Evolutionary conservation across 345 rosid genomes (phyloP).

Genomic region (Syzygium aromaticum): DNA sequence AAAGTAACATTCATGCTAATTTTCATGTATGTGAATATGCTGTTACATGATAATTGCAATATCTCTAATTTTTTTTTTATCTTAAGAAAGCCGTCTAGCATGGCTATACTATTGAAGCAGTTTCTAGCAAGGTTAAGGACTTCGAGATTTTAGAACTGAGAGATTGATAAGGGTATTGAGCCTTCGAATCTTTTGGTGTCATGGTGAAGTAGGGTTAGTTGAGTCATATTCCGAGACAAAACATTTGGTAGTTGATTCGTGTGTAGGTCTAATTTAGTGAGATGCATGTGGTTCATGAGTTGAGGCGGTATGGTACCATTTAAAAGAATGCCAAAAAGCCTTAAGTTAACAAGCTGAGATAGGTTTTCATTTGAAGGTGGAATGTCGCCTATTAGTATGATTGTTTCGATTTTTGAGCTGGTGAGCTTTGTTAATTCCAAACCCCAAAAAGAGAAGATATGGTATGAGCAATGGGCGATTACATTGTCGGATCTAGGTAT

Average conservation of each 20-base stretch:
- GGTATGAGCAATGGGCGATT: background rate
- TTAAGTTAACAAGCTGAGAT: background rate
- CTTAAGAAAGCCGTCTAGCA: background rate
- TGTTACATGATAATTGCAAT: background rate
- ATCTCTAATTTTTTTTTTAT: background rate
- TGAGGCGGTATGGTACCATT: constrained; percentile 1
- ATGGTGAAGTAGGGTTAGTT: background rate
- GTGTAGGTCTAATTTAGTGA: background rate
- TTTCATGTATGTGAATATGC: background rate
- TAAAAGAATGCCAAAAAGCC: background rate
- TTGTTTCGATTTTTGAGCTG: background rate
- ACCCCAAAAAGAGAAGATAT: background rate
- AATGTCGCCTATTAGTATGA: background rate
- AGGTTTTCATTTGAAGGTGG: background rate
- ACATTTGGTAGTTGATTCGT: background rate
- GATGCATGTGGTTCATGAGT: constrained; percentile 3
- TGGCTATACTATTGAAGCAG: background rate
- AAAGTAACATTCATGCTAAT: background rate
- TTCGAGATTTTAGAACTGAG: background rate
- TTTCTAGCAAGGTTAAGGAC: background rate
- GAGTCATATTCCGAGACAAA: background rate
- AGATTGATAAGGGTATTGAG: background rate
- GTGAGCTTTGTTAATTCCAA: background rate
- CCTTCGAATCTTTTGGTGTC: background rate
- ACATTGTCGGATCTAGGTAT: background rate